Conservation (phyloP, 768 basidiomycete genomes). For the Dacryopinax spathularia region DNA sequence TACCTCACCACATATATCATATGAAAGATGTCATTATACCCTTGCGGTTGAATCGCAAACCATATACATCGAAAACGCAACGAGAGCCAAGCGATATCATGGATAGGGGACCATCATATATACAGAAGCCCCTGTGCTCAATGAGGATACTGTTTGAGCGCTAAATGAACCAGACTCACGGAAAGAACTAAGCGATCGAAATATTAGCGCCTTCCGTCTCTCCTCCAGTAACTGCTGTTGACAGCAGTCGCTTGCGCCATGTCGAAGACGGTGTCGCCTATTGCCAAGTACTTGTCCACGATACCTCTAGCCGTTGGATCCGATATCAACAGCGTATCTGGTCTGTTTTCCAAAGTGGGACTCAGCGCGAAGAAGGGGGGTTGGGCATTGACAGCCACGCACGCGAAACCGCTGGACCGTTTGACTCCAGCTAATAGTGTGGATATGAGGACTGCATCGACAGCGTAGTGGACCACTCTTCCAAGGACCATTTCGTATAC, state of each 20-base stretch:
- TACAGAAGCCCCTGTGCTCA: no score
- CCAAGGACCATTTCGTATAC: conserved; percentile 38
- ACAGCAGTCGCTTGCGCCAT: conserved; percentile 73
- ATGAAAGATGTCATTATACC: no score
- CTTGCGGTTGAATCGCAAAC: no score
- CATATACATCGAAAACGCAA: no score
- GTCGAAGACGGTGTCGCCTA: conserved; percentile 84
- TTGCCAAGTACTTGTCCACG: conserved; percentile 66
- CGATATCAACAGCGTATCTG: conserved; percentile 51
- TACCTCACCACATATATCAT: no score
- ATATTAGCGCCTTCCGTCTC: conserved; percentile 10
- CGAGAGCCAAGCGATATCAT: no score
- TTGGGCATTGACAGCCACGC: conserved; percentile 26
- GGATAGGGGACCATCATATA: no score
- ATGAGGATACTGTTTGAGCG: no score
- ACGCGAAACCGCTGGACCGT: conserved; percentile 82
- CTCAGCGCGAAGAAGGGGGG: conserved; percentile 4
- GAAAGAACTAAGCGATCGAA: no score
- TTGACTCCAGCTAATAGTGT: conserved; percentile 84
- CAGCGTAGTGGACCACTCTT: conserved; percentile 62
- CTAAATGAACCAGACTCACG: no score
- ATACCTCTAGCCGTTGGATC: conserved; percentile 64
- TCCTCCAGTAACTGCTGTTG: conserved; percentile 57
- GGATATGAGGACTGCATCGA: conserved; percentile 74
- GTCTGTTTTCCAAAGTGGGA: conserved; percentile 28